These are phyloP conservation scores for Orbilia javanica DNA, from an alignment of 2,329 filamentous ascomycete genomes.

Conservation along the genomic window DNA sequence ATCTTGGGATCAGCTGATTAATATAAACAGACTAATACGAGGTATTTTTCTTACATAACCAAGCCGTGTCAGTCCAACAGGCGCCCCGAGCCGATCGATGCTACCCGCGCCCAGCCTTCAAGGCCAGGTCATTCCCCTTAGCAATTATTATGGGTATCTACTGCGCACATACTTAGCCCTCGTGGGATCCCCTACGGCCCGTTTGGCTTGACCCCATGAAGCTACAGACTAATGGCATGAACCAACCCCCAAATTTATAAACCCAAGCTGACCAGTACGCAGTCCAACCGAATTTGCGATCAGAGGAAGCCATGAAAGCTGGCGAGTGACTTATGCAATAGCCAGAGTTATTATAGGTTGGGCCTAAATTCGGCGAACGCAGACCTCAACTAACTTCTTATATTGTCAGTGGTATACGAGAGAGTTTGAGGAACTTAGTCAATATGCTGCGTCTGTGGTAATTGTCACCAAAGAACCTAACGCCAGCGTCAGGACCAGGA, in stretches of 20 bases:
- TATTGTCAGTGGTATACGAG: conserved; percentile 21
- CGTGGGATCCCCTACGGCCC: conserved; percentile 42
- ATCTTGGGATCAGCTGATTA: conserved; percentile 56
- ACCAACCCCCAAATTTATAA: conserved; percentile 1
- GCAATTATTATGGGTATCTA: background rate
- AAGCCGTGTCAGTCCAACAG: conserved; percentile 53
- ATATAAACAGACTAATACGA: conserved; percentile 56
- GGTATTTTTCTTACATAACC: conserved; percentile 53
- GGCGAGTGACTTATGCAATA: conserved; percentile 54
- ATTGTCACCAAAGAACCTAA: conserved; percentile 2
- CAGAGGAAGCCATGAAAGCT: background rate
- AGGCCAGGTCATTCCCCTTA: background rate
- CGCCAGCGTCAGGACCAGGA: background rate
- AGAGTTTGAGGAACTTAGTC: conserved; percentile 26
- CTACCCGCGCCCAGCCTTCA: conserved; percentile 47
- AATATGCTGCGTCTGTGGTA: no score
- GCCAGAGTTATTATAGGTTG: conserved; percentile 30
- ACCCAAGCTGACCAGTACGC: background rate
- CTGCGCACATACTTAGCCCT: background rate
- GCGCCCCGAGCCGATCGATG: conserved; percentile 43
- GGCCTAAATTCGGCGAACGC: conserved; percentile 51
- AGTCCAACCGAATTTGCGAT: conserved; percentile 6
- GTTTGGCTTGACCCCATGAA: conserved; percentile 10
- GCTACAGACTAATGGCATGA: background rate
- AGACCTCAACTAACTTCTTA: conserved; percentile 8